Conservation (phyloP, 371 early-diverging fungal species). For the Syncephalastrum monosporum region DNA sequence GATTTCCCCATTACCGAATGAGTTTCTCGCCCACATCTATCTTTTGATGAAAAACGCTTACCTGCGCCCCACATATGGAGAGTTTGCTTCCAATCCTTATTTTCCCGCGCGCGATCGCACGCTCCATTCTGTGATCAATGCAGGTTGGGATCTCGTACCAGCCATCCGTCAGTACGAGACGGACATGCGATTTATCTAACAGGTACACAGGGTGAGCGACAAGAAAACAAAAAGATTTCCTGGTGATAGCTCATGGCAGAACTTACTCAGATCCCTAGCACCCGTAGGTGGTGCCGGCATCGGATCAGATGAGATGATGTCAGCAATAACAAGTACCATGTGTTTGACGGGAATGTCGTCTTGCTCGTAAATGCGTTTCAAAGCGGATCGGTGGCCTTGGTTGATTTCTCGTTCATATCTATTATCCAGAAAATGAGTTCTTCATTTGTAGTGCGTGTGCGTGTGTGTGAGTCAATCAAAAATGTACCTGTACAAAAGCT, state of each 20-base stretch:
- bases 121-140: constrained; percentile 55
- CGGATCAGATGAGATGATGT: constrained; percentile 18
- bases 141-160: constrained; percentile 71
- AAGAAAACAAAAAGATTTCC: background rate
- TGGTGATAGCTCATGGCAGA: background rate
- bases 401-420: constrained; percentile 77
- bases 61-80: constrained; percentile 65
- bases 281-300: background rate
- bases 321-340: constrained; percentile 71
- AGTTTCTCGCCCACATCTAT: too few relatives aligned
- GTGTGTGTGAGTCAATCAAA: too few relatives aligned
- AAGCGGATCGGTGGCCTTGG: constrained; percentile 61
- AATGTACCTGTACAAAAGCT: constrained; percentile 57
- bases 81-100: constrained; percentile 69
- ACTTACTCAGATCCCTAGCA: background rate
- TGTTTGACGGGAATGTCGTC: constrained; percentile 59
- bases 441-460: too few relatives aligned
- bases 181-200: constrained; percentile 5
- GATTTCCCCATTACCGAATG: background rate
- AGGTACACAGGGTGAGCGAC: background rate
- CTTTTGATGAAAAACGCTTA: constrained; percentile 7
- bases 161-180: constrained; percentile 70
- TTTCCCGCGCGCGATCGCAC: constrained; percentile 39
- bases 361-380: constrained; percentile 70
- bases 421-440: background rate